Base-by-base conservation (phyloP, 208 protist genomes). In the Phytomonas francai region DNA sequence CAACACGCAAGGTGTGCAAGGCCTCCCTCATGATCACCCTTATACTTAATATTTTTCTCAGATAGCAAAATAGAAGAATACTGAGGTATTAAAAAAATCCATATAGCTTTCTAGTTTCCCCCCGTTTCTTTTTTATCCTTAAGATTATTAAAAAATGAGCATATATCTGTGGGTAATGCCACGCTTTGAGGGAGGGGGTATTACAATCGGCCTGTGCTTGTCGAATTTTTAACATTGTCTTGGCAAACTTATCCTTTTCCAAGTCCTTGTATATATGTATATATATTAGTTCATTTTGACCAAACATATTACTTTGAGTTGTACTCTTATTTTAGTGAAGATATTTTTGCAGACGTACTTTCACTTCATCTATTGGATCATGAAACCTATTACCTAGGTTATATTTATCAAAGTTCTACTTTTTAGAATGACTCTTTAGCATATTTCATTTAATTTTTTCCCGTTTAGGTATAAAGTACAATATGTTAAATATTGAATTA, bases 371-470 rank as follows among this genome's bases (percentile, higher is more conserved):
- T 32, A 57, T 63, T 71, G 29, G 25, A 56, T 49, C 25, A 7
- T 1, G 63, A 51, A 25, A n/a, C 56, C 36, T 68, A 33, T 71
- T 68, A 14, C 2, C 8, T 33, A 29, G 58, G 25, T 69, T 16
- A 4, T 68, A 1, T 31, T 68, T 31, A 33, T 31, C 7, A 29
- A 58, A 65, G 58, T 61, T 2, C 36, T 31, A 36, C 36, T 64
- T 0, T 64, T 70, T 0, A 30, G 51, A 3, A 3, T 8, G 0
- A 36, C 39, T n/a, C 5, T 28, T 25, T 69, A 12, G 1, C 14
- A 36, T 70, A 22, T 59, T 69, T 67, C 22, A n/a, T 56, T n/a
- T 25, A 27, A 57, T n/a, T 31, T 25, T 56, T 42, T 51, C 25
- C 22, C 29, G 54, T 31, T 45, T 65, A n/a, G 39, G 9, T 36